Evolutionary conservation across 1,284 basidiomycete species (phyloP).

Genomic region (Malassezia pachydermatis): DNA sequence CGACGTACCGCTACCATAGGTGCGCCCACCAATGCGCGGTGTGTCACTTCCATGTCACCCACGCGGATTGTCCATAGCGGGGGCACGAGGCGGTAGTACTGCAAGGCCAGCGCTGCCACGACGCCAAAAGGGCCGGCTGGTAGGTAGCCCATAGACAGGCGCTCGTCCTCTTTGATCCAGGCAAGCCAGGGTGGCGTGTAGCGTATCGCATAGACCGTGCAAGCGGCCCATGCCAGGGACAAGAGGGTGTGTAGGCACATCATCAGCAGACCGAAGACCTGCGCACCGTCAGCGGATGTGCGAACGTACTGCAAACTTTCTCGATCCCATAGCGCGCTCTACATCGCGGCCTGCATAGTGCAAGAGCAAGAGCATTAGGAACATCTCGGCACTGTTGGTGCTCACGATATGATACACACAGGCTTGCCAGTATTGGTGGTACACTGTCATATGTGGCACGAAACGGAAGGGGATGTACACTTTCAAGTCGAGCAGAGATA

Average conservation of each 20-base stretch:
- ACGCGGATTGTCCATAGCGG: constrained; percentile 16
- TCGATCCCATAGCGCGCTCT: constrained; percentile 11
- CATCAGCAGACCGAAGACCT: too few relatives aligned
- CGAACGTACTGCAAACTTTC: constrained; percentile 5
- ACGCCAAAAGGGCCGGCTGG: constrained; percentile 15
- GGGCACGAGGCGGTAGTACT: neutral
- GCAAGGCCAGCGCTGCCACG: constrained; percentile 1
- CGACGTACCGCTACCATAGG: constrained; percentile 7
- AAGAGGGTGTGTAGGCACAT: constrained; percentile 7
- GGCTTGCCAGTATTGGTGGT: constrained; percentile 16
- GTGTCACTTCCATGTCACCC: constrained; percentile 4
- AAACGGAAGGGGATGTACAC: constrained; percentile 12
- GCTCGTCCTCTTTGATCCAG: neutral
- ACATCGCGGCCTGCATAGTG: constrained; percentile 7
- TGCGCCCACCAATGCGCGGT: constrained; percentile 1
- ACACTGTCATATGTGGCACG: constrained; percentile 8
- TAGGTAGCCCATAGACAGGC: constrained; percentile 3
- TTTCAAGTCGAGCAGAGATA: constrained; percentile 5
- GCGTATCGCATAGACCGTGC: neutral
- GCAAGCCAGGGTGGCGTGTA: neutral
- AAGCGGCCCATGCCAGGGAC: constrained; percentile 2
- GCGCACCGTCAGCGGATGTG: neutral
- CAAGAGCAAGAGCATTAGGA: neutral
- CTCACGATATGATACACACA: constrained; percentile 7
- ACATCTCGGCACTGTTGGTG: constrained; percentile 6